A percentile compares a stretch with the other conserved stretches of the same genome.
These are phyloP conservation scores for Globisporangium perplexum DNA, from an alignment of 352 stramenopile species.

Conservation along the genomic window DNA sequence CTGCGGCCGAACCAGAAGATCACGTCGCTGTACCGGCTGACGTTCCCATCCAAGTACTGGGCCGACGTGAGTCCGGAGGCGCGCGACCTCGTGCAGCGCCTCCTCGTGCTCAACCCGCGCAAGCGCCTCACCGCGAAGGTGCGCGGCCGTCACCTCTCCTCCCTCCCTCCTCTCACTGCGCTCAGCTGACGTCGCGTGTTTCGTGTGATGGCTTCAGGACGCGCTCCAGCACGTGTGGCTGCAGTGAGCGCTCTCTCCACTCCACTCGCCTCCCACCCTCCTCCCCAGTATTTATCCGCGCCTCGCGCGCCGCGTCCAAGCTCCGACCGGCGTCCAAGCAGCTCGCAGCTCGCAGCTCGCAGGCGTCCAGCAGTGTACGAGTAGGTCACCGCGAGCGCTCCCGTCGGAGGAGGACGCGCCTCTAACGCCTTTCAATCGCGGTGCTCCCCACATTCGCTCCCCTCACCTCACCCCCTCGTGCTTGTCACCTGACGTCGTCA, in stretches of 20 bases:
- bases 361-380: not conserved
- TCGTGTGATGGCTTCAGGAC: not conserved
- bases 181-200: no score
- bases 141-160: no score
- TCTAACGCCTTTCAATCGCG: no score
- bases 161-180: no score
- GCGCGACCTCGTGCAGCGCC: conserved; percentile 48
- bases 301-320: no score
- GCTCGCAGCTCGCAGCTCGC: no score
- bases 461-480: no score
- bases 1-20: conserved; percentile 59
- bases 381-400: no score
- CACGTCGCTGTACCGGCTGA: conserved; percentile 54
- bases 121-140: conserved; percentile 35
- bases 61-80: conserved; percentile 46
- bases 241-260: no score
- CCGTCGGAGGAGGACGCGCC: no score
- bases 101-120: conserved; percentile 57
- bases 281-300: not conserved
- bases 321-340: no score
- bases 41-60: conserved; percentile 77
- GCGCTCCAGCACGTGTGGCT: conserved; percentile 1
- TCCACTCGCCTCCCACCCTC: not conserved
- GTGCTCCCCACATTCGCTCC: not conserved
- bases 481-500: no score